Evolutionary conservation across 306 rosid genomes (phyloP), one percentile per base, ranked within the genome.

Genomic region (Begonia fuchsioides): DNA sequence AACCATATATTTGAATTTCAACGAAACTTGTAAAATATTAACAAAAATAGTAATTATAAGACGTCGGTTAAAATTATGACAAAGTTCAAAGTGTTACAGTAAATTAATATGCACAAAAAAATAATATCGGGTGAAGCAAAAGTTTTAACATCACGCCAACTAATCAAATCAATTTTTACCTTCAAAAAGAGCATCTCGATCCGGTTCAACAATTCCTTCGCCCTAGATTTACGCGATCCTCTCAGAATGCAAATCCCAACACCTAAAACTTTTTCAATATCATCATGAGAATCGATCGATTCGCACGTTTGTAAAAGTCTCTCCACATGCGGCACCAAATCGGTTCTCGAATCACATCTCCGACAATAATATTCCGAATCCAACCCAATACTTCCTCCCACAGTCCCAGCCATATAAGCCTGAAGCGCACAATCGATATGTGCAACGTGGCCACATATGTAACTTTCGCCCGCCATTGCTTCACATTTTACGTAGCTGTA

Each of bases 391-490:
- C 52, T 67, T 62, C 76, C 76, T 53, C 82, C 87, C 26, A 90
- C 73, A 1, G 81, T 77, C 61, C 95, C 95, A 48, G 94, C 98
- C 76, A 73, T 40, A 55, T 51, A 67, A 43, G 70, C 49, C 46
- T 80, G 68, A 45, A 90, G 69, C 32, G 87, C 95, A 17, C 98
- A 90, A 43, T 75, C 81, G 64, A 85, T 15, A 60, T 85, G 98
- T 6, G 87, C 74, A 69, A 77, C 64, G 68, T 90, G 95, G 44
- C 79, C 94, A 59, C 98, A 85, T 12, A 77, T 71, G 55, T 48
- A 50, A 9, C 56, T 74, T 15, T 56, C 84, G 38, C 54, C 61
- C 11, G 11, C 56, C 32, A 58, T 49, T 14, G 65, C 75, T 20
- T 43, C 64, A 54, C 98, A 90, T 58, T 74, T 77, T 52, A 90